A percentile compares a stretch with the other conserved stretches of the same genome.
Conservation (phyloP, 768 basidiomycete species). For the Xerocomus brunneocitrinus region DNA sequence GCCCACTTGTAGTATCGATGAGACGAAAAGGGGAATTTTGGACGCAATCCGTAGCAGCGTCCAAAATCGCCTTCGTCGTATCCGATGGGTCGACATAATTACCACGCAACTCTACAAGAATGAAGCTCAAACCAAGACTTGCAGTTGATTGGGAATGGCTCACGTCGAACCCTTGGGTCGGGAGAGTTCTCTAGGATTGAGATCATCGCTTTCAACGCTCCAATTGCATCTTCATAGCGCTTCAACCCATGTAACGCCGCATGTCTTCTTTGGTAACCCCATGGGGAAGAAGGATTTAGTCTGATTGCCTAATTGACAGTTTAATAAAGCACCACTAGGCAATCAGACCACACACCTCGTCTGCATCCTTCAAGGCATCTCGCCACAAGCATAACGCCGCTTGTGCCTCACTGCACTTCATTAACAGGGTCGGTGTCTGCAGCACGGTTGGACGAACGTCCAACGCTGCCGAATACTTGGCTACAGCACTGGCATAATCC, state of each 20-base stretch:
- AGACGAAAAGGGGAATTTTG: conserved; percentile 13
- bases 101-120: conserved; percentile 4
- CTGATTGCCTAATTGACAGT: conserved; percentile 5
- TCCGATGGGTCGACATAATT: conserved; percentile 11
- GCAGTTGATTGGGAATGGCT: not conserved
- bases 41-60: not conserved
- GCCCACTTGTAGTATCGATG: conserved; percentile 17
- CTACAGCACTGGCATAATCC: conserved; percentile 4
- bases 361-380: conserved; percentile 12
- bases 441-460: not conserved
- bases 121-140: not conserved
- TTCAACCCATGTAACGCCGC: conserved; percentile 7
- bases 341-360: conserved; percentile 8
- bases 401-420: conserved; percentile 14
- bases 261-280: conserved; percentile 15
- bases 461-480: conserved; percentile 12
- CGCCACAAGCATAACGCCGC: conserved; percentile 4
- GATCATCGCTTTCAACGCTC: conserved; percentile 5
- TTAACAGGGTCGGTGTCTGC: not conserved
- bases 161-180: conserved; percentile 11
- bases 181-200: conserved; percentile 7
- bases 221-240: conserved; percentile 12
- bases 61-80: not conserved
- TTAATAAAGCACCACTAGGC: not conserved
- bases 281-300: conserved; percentile 9